phyloP scores from a whole-genome alignment of 352 stramenopile genomes.

The Phytophthora pseudosyringae region DNA sequence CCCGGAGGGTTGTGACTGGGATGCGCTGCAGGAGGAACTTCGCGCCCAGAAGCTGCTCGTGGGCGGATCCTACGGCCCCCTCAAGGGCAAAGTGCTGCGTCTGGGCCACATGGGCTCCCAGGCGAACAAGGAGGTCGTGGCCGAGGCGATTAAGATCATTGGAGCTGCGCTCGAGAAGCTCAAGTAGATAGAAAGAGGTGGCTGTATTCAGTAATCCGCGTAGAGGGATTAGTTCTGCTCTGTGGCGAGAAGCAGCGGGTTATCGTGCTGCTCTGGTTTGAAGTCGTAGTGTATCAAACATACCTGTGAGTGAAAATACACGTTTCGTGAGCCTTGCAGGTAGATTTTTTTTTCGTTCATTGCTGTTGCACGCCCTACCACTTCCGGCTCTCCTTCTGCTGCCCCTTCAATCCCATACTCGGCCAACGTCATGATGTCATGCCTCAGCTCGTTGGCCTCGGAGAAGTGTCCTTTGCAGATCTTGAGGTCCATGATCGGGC shows the following conservation, averaged over 20 bases:
- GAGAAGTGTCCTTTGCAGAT: slow-evolving; percentile 67
- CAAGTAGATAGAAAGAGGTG: slow-evolving; percentile 16
- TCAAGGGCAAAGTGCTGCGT: slow-evolving; percentile 55
- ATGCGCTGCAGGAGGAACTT: slow-evolving; percentile 40
- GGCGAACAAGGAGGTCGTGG: slow-evolving; percentile 43
- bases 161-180: slow-evolving; percentile 39
- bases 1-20: slow-evolving; percentile 40
- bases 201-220: slow-evolving; percentile 6
- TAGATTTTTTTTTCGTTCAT: neutral
- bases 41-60: slow-evolving; percentile 42
- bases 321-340: neutral
- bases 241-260: slow-evolving; percentile 55
- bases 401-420: slow-evolving; percentile 63
- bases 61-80: slow-evolving; percentile 52
- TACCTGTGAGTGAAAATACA: slow-evolving; percentile 29
- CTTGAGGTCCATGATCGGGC: slow-evolving; percentile 56
- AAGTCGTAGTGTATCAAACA: slow-evolving; percentile 71
- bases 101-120: slow-evolving; percentile 66
- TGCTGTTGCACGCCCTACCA: slow-evolving; percentile 23
- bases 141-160: slow-evolving; percentile 42
- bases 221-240: slow-evolving; percentile 40
- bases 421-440: slow-evolving; percentile 56
- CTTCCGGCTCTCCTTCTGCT: slow-evolving; percentile 45
- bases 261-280: slow-evolving; percentile 68
- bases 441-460: slow-evolving; percentile 55